Conservation (phyloP, 768 basidiomycete genomes). For the Naematelia encephala region DNA sequence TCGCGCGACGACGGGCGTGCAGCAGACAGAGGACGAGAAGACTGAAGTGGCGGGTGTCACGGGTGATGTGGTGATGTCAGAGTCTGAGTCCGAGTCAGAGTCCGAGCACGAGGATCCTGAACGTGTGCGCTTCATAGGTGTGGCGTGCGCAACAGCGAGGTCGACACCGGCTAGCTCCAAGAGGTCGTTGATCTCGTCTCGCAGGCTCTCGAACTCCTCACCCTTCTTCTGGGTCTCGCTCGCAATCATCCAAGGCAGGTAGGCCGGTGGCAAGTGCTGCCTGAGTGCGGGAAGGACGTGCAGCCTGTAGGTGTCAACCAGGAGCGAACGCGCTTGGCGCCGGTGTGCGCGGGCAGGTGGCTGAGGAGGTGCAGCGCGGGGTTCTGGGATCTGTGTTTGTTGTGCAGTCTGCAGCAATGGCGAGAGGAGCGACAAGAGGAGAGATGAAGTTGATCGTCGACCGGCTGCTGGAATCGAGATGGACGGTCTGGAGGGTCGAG, state of each 20-base stretch:
- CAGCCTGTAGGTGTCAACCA: slow-evolving; percentile 50
- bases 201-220: slow-evolving; percentile 34
- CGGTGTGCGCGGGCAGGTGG: slow-evolving; percentile 43
- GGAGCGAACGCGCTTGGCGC: slow-evolving; percentile 47
- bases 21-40: slow-evolving; percentile 27
- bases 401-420: slow-evolving; percentile 25
- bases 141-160: slow-evolving; percentile 2
- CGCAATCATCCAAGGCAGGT: slow-evolving; percentile 42
- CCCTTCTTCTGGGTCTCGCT: slow-evolving; percentile 24
- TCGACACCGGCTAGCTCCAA: slow-evolving; percentile 22
- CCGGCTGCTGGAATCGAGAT: slow-evolving; percentile 9
- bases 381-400: slow-evolving; percentile 11
- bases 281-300: slow-evolving; percentile 48
- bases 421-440: slow-evolving; percentile 47
- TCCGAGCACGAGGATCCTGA: slow-evolving; percentile 22
- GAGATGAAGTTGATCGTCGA: slow-evolving; percentile 32
- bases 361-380: slow-evolving; percentile 12
- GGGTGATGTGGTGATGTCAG: slow-evolving; percentile 13
- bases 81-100: slow-evolving; percentile 16
- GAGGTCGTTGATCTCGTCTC: slow-evolving; percentile 34
- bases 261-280: slow-evolving; percentile 37
- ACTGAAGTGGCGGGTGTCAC: slow-evolving; percentile 39
- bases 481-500: slow-evolving; percentile 5
- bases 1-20: slow-evolving; percentile 6
- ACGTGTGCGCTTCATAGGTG: slow-evolving; percentile 14